Evolutionary conservation across 75 land plant genomes (phyloP).

Genomic region (Selaginella moellendorffii): DNA sequence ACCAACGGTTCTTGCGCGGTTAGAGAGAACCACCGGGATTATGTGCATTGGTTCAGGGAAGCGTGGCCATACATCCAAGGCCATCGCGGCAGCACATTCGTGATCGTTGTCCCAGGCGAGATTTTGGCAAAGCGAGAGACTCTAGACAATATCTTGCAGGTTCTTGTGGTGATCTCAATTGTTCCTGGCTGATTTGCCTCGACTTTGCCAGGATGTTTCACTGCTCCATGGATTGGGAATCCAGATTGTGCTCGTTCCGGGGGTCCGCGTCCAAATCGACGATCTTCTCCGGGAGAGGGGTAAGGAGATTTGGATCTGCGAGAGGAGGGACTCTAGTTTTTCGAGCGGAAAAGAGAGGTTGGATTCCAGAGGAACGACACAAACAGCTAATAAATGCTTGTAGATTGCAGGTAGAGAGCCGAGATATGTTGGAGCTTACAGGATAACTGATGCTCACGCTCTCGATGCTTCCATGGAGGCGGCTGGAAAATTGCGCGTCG

Average conservation of each 20-base stretch:
- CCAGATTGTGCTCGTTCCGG: conserved; percentile 77
- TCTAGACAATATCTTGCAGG: conserved; percentile 64
- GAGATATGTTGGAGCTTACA: conserved; percentile 71
- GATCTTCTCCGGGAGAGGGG: conserved; percentile 75
- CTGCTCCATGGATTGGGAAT: conserved; percentile 85
- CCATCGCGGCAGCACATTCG: conserved; percentile 84
- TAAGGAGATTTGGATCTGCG: too few relatives aligned
- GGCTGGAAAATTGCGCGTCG: conserved; percentile 57
- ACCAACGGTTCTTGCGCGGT: too few relatives aligned
- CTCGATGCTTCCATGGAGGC: conserved; percentile 91
- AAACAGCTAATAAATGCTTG: too few relatives aligned
- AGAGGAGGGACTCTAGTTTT: too few relatives aligned
- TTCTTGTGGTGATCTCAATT: background rate
- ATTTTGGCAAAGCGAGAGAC: conserved; percentile 38
- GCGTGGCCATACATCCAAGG: conserved; percentile 99
- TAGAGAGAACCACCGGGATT: too few relatives aligned
- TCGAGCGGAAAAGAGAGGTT: too few relatives aligned
- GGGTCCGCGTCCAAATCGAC: conserved; percentile 82
- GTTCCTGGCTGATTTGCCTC: too few relatives aligned
- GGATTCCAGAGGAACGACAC: too few relatives aligned
- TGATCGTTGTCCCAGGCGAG: conserved; percentile 65
- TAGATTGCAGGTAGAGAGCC: conserved; percentile 44
- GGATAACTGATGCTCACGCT: too few relatives aligned
- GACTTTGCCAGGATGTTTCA: conserved; percentile 96
- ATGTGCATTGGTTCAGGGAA: conserved; percentile 84